Base-by-base conservation (phyloP, 2,329 filamentous ascomycete species). In the Pseudopyricularia javanii region DNA sequence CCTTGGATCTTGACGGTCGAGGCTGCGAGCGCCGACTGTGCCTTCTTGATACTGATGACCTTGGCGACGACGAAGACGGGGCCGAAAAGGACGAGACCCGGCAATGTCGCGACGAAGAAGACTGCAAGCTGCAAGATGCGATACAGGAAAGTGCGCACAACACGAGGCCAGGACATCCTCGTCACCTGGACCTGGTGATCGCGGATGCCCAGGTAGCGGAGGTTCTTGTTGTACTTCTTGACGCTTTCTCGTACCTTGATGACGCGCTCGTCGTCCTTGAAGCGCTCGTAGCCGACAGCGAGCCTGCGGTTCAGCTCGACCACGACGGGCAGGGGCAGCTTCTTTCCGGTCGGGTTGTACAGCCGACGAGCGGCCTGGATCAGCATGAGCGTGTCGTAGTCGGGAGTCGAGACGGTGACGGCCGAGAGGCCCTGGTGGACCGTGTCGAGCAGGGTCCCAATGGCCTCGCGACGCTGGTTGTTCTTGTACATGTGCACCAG, bases 111-210 rank as follows among this genome's bases (percentile, higher is more conserved):
- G 52, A 91, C 74, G 6, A 86, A 80, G 56, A 98, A 77, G 7
- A 94, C 68, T 12, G 79, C 66, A 4, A 98, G 75, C 70, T 96
- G 95, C 54, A 75, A 72, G 26, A 93, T 72, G 47, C 93, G 82
- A 69, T 91, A 94, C 57, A 95, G 70, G 59, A 95, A 78, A 11
- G 85, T 85, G 52, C 83, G 75, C 33, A 94, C 73, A 47, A 95
- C 88, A 58, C 82, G 85, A 57, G 83, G 71, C 58, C 87, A 81
- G 14, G 88, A 88, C 72, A 94, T 85, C 63, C 83, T 89, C 54
- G 88, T 88, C 64, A 96, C 95, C 63, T 91, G 85, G 30, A 98
- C 87, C 71, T 97, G 91, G 65, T 97, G 91, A 64, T 98, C 91
- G 54, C 88, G 85, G 55, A 97, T 80, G 61, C 88, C 89, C 53